phyloP scores from a whole-genome alignment of 768 basidiomycete genomes.

The Lactarius quietus region DNA sequence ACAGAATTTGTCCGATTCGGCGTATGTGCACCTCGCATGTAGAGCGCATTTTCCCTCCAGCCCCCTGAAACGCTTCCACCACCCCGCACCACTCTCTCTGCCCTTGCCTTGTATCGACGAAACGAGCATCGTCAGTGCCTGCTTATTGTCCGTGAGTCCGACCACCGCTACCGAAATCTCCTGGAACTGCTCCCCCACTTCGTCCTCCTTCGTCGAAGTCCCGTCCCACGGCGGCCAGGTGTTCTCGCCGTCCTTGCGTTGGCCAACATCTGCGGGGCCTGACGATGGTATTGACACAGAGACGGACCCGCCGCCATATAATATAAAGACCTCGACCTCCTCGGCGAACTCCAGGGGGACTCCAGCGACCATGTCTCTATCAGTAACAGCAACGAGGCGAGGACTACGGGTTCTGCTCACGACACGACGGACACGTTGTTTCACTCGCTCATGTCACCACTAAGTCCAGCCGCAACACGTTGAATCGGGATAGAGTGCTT shows the following conservation, averaged over 20 bases:
- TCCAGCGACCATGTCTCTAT: conserved; percentile 29
- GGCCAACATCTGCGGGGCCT: conserved; percentile 30
- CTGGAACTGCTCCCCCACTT: conserved; percentile 37
- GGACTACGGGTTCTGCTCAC: conserved; percentile 51
- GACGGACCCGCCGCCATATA: conserved; percentile 26
- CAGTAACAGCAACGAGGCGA: conserved; percentile 32
- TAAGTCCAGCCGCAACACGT: conserved; percentile 44
- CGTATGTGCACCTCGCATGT: background rate
- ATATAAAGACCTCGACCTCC: conserved; percentile 59
- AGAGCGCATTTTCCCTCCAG: background rate
- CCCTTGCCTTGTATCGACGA: too few relatives aligned
- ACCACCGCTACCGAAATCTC: conserved; percentile 37
- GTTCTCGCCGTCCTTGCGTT: conserved; percentile 26
- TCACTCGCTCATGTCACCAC: conserved; percentile 56
- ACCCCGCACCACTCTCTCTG: background rate
- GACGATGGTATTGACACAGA: conserved; percentile 42
- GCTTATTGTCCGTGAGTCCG: conserved; percentile 37
- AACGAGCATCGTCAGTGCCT: conserved; percentile 27
- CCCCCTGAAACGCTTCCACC: background rate
- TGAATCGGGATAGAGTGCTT: conserved; percentile 56
- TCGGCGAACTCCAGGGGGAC: conserved; percentile 62
- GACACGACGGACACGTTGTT: conserved; percentile 57
- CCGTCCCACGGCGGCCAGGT: conserved; percentile 33
- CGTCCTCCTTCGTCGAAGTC: conserved; percentile 31
- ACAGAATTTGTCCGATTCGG: background rate